Evolutionary conservation across 495 filamentous ascomycete species (phyloP).

Genomic region (Amphirosellinia nigrospora): DNA sequence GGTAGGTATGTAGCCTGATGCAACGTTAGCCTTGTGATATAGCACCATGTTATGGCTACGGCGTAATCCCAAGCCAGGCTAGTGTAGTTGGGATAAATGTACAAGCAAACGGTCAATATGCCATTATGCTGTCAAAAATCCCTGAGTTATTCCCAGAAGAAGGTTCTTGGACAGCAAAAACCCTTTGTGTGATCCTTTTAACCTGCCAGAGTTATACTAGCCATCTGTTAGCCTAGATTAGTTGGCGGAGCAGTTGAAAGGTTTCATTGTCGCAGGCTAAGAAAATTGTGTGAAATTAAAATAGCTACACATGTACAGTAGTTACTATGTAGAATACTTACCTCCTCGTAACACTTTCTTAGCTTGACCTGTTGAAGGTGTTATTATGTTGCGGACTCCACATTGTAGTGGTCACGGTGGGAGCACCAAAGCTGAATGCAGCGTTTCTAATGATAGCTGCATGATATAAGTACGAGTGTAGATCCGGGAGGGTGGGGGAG

Average conservation of each 20-base stretch:
- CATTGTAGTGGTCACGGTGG: not conserved
- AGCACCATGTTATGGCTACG: no score
- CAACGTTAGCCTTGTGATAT: not conserved
- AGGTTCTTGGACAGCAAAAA: not conserved
- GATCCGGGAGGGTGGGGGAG: not conserved
- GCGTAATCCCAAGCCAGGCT: not conserved
- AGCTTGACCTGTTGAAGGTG: not conserved
- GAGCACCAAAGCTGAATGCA: constrained; percentile 7
- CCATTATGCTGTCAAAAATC: no score
- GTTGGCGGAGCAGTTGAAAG: not conserved
- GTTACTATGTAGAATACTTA: no score
- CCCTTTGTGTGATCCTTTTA: not conserved
- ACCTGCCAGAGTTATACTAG: not conserved
- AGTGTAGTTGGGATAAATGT: no score
- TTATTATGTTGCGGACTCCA: not conserved
- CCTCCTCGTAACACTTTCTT: no score
- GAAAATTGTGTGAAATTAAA: not conserved
- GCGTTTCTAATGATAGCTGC: not conserved
- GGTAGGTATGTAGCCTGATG: not conserved
- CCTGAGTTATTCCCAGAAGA: no score
- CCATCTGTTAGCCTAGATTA: not conserved
- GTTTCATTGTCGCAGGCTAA: constrained; percentile 2
- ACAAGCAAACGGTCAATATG: no score
- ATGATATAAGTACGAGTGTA: not conserved
- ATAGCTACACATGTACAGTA: no score